phyloP scores from a whole-genome alignment of 2,329 filamentous ascomycete species.

The Bipolaris sorokiniana region DNA sequence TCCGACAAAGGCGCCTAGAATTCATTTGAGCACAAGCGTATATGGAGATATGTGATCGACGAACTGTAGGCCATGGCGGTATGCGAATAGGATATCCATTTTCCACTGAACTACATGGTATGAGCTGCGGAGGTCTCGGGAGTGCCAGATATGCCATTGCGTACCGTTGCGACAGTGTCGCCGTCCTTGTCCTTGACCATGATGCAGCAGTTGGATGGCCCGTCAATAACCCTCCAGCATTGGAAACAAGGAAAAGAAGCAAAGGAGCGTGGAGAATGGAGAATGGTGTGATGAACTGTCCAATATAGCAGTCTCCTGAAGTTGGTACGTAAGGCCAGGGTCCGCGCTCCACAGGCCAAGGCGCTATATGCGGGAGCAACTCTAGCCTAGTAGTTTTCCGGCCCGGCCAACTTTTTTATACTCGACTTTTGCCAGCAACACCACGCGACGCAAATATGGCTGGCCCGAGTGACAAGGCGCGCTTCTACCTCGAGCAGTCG shows the following conservation, averaged over 20 bases:
- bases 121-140: slow-evolving; percentile 38
- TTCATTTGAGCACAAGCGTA: slow-evolving; percentile 19
- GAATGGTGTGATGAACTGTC: slow-evolving; percentile 22
- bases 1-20: slow-evolving; percentile 78
- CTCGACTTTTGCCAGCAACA: slow-evolving; percentile 17
- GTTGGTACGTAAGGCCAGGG: slow-evolving; percentile 25
- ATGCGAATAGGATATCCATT: slow-evolving; percentile 89
- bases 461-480: slow-evolving; percentile 87
- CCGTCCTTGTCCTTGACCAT: slow-evolving; percentile 70
- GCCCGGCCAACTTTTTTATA: slow-evolving; percentile 28
- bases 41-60: slow-evolving; percentile 2
- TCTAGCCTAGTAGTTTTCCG: slow-evolving; percentile 25
- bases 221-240: slow-evolving; percentile 18
- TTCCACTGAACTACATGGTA: slow-evolving; percentile 70
- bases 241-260: slow-evolving; percentile 27
- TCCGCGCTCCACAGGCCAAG: slow-evolving; percentile 32
- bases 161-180: slow-evolving; percentile 65
- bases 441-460: slow-evolving; percentile 64
- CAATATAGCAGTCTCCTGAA: slow-evolving; percentile 40
- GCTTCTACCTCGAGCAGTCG: slow-evolving; percentile 90
- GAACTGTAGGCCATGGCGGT: slow-evolving; percentile 80
- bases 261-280: slow-evolving; percentile 42
- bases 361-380: slow-evolving; percentile 26
- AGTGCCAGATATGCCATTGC: slow-evolving; percentile 31
- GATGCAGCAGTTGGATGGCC: slow-evolving; percentile 11